A percentile compares a stretch with the other conserved stretches of the same genome.
phyloP scores from a whole-genome alignment of 2,329 filamentous ascomycete species.

The Colletotrichum nymphaeae region DNA sequence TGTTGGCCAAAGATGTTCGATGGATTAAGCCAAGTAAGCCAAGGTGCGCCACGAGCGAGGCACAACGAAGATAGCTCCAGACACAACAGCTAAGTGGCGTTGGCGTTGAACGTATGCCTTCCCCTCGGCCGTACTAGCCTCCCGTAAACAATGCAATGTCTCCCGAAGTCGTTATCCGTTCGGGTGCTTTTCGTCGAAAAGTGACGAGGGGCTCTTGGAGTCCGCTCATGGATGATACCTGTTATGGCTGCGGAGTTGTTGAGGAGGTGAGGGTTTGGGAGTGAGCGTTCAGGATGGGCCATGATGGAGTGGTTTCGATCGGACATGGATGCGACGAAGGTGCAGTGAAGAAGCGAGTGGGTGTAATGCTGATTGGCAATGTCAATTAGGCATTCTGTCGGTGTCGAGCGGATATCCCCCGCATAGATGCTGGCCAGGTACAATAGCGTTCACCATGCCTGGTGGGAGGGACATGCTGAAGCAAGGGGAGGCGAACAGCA shows the following conservation, averaged over 20 bases:
- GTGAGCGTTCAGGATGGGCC: constrained; percentile 2
- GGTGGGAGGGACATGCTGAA: constrained; percentile 21
- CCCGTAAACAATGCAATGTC: not conserved
- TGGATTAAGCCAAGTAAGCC: constrained; percentile 28
- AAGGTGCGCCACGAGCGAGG: constrained; percentile 32
- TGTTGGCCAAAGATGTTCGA: constrained; percentile 12
- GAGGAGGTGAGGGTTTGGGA: constrained; percentile 16
- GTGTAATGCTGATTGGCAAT: constrained; percentile 1
- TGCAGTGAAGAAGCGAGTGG: constrained; percentile 8
- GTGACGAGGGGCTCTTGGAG: constrained; percentile 3
- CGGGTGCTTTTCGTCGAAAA: not conserved
- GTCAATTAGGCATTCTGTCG: not conserved
- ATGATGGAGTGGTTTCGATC: constrained; percentile 26
- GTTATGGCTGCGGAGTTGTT: constrained; percentile 16
- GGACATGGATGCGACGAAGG: constrained; percentile 28
- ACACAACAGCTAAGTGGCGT: not conserved
- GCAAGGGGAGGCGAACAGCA: constrained; percentile 16
- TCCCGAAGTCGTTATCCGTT: constrained; percentile 7
- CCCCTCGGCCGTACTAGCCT: constrained; percentile 5
- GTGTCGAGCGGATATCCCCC: constrained; percentile 32
- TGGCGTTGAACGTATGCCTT: not conserved
- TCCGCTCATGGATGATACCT: constrained; percentile 26
- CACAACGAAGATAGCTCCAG: constrained; percentile 21
- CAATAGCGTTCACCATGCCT: constrained; percentile 23
- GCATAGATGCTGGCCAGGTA: constrained; percentile 27